These are phyloP conservation scores for Deuterostichococcus epilithicus DNA, from an alignment of 139 green algal genomes.

Conservation along the genomic window DNA sequence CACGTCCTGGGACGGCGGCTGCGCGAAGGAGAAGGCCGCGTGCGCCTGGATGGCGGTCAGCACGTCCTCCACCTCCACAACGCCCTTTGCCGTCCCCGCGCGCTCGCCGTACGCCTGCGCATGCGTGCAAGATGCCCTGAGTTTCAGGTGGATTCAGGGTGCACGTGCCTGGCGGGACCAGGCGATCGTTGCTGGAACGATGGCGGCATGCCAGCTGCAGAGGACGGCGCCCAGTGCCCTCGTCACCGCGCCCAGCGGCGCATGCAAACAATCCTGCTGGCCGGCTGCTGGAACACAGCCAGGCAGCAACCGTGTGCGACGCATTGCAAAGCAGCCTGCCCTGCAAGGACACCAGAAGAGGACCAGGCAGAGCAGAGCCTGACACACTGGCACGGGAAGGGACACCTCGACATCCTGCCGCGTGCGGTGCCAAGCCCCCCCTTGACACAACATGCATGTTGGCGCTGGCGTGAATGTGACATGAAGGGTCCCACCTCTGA, in stretches of 20 bases:
- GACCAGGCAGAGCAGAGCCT: too few species aligned
- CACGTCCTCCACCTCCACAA: conserved; percentile 57
- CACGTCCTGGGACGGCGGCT: conserved; percentile 41
- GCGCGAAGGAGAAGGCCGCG: conserved; percentile 29
- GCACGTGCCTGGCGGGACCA: background rate
- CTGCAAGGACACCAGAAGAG: too few species aligned
- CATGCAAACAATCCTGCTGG: background rate
- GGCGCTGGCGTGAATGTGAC: background rate
- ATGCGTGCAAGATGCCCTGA: conserved; percentile 17
- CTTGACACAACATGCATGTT: too few species aligned
- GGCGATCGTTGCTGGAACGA: background rate
- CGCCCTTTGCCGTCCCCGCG: conserved; percentile 19
- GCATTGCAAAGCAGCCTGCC: background rate
- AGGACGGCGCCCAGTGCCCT: background rate
- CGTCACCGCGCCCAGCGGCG: background rate
- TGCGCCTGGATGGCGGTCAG: conserved; percentile 56
- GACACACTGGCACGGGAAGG: too few species aligned
- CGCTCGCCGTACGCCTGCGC: conserved; percentile 21
- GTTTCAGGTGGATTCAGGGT: conserved; percentile 16
- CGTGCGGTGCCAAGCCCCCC: too few species aligned
- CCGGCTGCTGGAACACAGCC: too few species aligned
- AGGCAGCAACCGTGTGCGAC: background rate
- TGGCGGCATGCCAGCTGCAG: background rate
- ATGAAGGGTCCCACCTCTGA: conserved; percentile 41
- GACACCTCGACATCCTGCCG: too few species aligned